Evolutionary conservation across 1,139 yeast genomes (phyloP).

Genomic region (Hansenula anomala): DNA sequence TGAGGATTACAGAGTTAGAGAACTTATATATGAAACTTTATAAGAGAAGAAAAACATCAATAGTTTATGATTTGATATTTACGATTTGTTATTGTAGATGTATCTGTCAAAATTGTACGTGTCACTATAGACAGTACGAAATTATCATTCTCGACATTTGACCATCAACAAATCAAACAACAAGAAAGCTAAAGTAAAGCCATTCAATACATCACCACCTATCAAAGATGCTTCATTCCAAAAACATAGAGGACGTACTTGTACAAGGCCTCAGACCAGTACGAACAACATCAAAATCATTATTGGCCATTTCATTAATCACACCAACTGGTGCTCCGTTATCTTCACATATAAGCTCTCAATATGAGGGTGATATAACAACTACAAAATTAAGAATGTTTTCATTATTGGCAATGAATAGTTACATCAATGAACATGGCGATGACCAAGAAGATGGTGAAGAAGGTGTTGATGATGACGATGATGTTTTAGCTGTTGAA

Average conservation of each 20-base stretch:
- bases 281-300: constrained; percentile 14
- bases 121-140: too few species aligned
- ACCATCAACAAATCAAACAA: too few species aligned
- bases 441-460: not conserved
- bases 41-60: too few species aligned
- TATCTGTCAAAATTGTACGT: too few species aligned
- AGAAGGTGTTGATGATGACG: not conserved
- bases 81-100: too few species aligned
- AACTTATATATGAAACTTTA: constrained; percentile 45
- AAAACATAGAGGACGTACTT: constrained; percentile 13
- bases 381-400: constrained; percentile 17
- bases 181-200: too few species aligned
- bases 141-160: too few species aligned
- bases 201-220: too few species aligned
- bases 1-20: constrained; percentile 70
- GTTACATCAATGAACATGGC: constrained; percentile 2
- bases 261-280: constrained; percentile 14
- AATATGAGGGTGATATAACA: not conserved
- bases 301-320: constrained; percentile 15
- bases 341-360: constrained; percentile 6
- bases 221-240: constrained; percentile 11
- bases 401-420: constrained; percentile 12
- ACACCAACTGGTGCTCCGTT: constrained; percentile 17
- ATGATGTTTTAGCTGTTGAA: constrained; percentile 5
- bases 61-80: too few species aligned